phyloP scores from a whole-genome alignment of 441 rosid species.

The Flueggea neowawraea region DNA sequence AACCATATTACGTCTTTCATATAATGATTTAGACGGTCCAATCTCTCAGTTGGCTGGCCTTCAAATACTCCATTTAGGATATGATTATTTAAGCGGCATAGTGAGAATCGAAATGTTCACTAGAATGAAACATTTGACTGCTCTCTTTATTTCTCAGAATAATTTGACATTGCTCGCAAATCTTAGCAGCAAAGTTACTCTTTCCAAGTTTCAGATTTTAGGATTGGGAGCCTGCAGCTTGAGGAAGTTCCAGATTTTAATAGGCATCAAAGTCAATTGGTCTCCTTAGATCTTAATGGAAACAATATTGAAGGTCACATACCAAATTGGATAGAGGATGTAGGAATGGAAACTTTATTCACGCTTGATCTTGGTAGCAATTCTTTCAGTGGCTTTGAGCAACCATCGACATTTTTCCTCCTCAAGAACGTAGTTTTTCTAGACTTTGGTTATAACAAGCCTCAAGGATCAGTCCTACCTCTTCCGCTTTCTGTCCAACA shows the following conservation, averaged over 20 bases:
- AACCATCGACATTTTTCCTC: constrained; percentile 1
- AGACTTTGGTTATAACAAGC: constrained; percentile 8
- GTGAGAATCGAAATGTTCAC: constrained; percentile 12
- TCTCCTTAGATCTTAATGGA: neutral
- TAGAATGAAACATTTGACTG: neutral
- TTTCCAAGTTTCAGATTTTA: too few relatives aligned
- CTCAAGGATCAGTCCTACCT: constrained; percentile 6
- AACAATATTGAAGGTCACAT: constrained; percentile 20
- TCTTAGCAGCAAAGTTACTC: neutral
- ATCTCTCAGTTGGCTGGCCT: constrained; percentile 34
- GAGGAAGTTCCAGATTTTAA: constrained; percentile 16
- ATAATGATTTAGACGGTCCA: constrained; percentile 30
- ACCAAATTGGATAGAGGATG: constrained; percentile 11
- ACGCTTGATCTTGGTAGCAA: constrained; percentile 4
- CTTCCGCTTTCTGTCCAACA: constrained; percentile 6
- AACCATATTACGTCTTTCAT: neutral
- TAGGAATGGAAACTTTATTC: neutral
- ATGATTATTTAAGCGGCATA: constrained; percentile 14
- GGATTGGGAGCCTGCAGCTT: constrained; percentile 16
- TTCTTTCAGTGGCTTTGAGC: constrained; percentile 11
- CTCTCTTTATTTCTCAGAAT: constrained; percentile 5
- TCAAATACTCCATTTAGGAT: constrained; percentile 17
- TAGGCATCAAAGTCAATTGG: constrained; percentile 11
- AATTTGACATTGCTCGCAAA: constrained; percentile 7
- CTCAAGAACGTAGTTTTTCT: constrained; percentile 6